Base-by-base conservation (phyloP, 371 early-diverging fungal species). In the Lichtheimia hyalospora region DNA sequence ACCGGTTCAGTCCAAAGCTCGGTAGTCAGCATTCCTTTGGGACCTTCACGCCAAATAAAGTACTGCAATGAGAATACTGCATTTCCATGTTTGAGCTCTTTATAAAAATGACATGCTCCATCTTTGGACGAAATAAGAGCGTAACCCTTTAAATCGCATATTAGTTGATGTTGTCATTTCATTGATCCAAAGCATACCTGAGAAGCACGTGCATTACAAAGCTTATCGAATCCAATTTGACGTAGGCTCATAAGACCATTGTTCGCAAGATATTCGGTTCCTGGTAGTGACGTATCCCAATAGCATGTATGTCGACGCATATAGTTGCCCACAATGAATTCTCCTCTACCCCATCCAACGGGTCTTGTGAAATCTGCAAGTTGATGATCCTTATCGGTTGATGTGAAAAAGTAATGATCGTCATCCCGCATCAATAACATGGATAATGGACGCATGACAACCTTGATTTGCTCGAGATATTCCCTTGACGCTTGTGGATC, bases 1-100 rank as follows among this genome's bases (percentile, higher is more conserved):
- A 67, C 50, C 0, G 94, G 91, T 65, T 93, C 94, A 50, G 85
- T 73, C 91, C 91, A 92, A 8, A 90, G 63, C 61, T 91, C 88
- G 0, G 91, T 91, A 0, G 78, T 70, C 3, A 92, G 69, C 14
- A 79, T 75, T 4, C 72, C 70, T 18, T 80, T 75, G 5, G 58
- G 55, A 1, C 62, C 51, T 58, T 91, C 85, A 46, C 83, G 81
- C 68, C 84, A 75, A 15, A 91, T 66, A 48, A 86, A 83, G 59
- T 88, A 91, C 64, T 89, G 89, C 6, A 76, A 54, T 3, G 90
- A 73, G 49, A 81, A 87, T 0, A 56, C 46, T 3, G 34, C 10
- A 54, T 49, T 41, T 5, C 44, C 54, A 16, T 44, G 39, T 5
- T 55, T 34, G 5, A 84, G 39, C 61, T 91, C 90, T 39, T 82